These are phyloP conservation scores for Amoebophrya sp. DNA, from an alignment of 169 alveolate species.

Conservation along the genomic window DNA sequence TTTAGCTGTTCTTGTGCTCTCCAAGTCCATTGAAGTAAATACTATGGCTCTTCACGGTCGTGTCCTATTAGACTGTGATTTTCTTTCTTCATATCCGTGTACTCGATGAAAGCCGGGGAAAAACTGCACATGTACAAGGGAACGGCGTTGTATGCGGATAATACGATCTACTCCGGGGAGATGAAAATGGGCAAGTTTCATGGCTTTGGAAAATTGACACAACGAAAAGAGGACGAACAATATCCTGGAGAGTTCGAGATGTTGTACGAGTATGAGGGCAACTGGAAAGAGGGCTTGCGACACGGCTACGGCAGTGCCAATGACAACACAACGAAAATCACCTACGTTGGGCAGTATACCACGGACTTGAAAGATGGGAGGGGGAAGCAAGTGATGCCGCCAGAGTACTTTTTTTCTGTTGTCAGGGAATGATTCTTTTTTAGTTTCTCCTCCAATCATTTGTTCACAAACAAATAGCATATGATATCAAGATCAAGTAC, in stretches of 20 bases:
- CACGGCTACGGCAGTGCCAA: slow-evolving; percentile 19
- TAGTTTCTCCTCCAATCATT: too few relatives aligned
- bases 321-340: neutral
- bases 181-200: slow-evolving; percentile 21
- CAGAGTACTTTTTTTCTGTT: neutral
- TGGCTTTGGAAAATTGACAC: slow-evolving; percentile 33
- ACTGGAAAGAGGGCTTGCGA: slow-evolving; percentile 11
- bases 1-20: neutral
- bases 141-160: slow-evolving; percentile 40
- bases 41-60: neutral
- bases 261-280: slow-evolving; percentile 10
- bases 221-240: neutral
- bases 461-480: too few relatives aligned
- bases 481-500: too few relatives aligned
- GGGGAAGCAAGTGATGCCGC: neutral
- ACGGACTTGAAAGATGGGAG: neutral
- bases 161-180: slow-evolving; percentile 32
- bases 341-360: neutral
- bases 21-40: neutral
- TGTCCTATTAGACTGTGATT: neutral
- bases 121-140: slow-evolving; percentile 39
- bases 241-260: neutral
- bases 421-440: too few relatives aligned
- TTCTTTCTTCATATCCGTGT: neutral
- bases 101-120: slow-evolving; percentile 40